Conservation (phyloP, 805 yeast genomes). For the Sungouiozyma intestinalis region DNA sequence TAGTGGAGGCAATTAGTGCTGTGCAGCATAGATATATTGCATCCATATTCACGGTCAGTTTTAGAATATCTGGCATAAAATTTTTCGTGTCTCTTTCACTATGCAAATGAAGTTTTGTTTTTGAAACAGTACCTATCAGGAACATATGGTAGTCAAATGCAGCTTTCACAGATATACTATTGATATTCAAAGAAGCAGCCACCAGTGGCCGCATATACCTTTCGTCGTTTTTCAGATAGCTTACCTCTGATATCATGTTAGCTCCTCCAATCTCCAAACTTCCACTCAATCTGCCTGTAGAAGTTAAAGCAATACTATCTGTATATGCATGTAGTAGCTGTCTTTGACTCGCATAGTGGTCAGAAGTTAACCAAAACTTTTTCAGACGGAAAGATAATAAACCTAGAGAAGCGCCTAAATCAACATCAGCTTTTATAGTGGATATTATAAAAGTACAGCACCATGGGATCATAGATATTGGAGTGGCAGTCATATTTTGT, state of each 20-base stretch:
- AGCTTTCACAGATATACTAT: constrained; percentile 44
- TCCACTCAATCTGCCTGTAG: constrained; percentile 80
- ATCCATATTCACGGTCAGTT: constrained; percentile 39
- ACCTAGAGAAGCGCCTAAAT: constrained; percentile 81
- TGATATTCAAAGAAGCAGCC: constrained; percentile 47
- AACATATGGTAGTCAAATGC: constrained; percentile 84
- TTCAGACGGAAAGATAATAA: constrained; percentile 44
- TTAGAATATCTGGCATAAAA: constrained; percentile 48
- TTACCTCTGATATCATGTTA: constrained; percentile 51
- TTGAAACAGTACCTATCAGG: constrained; percentile 45
- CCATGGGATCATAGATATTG: constrained; percentile 59
- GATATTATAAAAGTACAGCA: constrained; percentile 46
- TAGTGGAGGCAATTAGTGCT: constrained; percentile 75
- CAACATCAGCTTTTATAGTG: constrained; percentile 47
- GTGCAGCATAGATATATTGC: constrained; percentile 58
- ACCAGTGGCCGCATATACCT: constrained; percentile 55
- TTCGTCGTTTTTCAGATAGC: constrained; percentile 48
- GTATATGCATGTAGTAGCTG: constrained; percentile 60
- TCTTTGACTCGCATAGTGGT: constrained; percentile 57
- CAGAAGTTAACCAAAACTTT: constrained; percentile 56
- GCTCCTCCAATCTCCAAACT: constrained; percentile 39
- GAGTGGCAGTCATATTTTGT: background rate
- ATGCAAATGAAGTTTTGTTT: constrained; percentile 44
- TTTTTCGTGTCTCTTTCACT: constrained; percentile 50
- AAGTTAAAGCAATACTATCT: constrained; percentile 38